Percentiles rank a stretch among this genome's conserved stretches.
phyloP scores from a whole-genome alignment of 2,329 filamentous ascomycete genomes.

The Ciborinia camelliae region DNA sequence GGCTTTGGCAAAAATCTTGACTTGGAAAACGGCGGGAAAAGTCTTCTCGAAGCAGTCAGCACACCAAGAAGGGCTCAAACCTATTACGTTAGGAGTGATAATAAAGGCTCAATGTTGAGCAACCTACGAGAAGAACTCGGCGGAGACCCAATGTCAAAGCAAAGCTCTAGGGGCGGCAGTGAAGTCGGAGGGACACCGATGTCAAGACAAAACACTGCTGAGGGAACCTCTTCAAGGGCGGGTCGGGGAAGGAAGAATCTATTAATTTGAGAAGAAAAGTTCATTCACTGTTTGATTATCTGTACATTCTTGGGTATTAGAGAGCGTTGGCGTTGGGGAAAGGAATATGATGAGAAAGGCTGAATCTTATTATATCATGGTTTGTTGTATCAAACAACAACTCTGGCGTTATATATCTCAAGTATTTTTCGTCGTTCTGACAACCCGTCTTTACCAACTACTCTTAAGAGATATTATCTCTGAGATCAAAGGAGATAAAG shows the following conservation, averaged over 20 bases:
- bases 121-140: conserved; percentile 21
- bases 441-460: neutral
- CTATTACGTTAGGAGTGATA: conserved; percentile 19
- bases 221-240: conserved; percentile 11
- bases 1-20: conserved; percentile 36
- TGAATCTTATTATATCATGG: conserved; percentile 11
- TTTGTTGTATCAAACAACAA: neutral
- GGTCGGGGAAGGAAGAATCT: conserved; percentile 12
- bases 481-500: neutral
- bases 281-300: neutral
- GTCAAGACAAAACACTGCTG: conserved; percentile 18
- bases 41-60: conserved; percentile 30
- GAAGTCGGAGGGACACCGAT: conserved; percentile 15
- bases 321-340: conserved; percentile 6
- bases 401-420: neutral
- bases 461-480: neutral
- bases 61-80: conserved; percentile 7
- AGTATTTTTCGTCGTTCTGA: neutral
- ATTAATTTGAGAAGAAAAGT: neutral
- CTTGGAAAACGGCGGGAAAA: conserved; percentile 31
- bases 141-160: conserved; percentile 24
- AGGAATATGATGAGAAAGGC: conserved; percentile 5
- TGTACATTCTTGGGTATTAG: conserved; percentile 7
- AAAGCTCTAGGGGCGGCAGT: conserved; percentile 20
- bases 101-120: conserved; percentile 22